Evolutionary conservation across 2,329 filamentous ascomycete genomes (phyloP), one percentile per base, ranked within the genome.

Genomic region (Microsporum ferrugineum): DNA sequence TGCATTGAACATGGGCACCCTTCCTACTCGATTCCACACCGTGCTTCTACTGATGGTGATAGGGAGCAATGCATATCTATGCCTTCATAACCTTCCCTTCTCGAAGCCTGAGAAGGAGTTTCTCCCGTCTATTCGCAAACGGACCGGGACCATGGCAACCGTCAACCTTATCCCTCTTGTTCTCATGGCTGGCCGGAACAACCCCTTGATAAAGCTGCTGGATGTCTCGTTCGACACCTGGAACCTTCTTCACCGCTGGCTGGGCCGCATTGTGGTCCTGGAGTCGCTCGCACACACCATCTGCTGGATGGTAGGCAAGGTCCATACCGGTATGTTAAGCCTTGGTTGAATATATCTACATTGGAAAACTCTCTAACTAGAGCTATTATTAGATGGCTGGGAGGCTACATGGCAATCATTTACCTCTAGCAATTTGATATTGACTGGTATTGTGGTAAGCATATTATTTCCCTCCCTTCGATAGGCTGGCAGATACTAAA

Each of bases 301-400:
- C 41, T 83, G 84, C 49, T 96, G 91, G 88, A 77, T 84, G 27
- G 82, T 88, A 66, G 89, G 91, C 61, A 86, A 85, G 65, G 78
- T 85, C 14, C 66, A 77, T 43, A 65, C 67, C 51, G 61, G 70
- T 73, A 65, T 62, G 80, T 63, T 27, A n/a, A 27, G 10, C 82
- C 5, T 82, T 84, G 14, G 58, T 57, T 33, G 31, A 10, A 34
- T 43, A 34, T 17, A 59, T 5, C 12, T 14, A n/a, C 41, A 38
- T 55, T 6, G 55, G 29, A 33, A 17, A 34, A 27, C 34, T 17
- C 39, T 43, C 39, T 43, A 43, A 43, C 39, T 43, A 17, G 39
- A 17, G 14, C 39, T 23, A n/a, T n/a, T 14, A 33, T 36, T 47
- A 74, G 70, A 59, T 2, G 73, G 76, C 56, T 78, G 76, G 76